Evolutionary conservation across 1,284 basidiomycete species (phyloP).

Genomic region (Ustilago nuda): DNA sequence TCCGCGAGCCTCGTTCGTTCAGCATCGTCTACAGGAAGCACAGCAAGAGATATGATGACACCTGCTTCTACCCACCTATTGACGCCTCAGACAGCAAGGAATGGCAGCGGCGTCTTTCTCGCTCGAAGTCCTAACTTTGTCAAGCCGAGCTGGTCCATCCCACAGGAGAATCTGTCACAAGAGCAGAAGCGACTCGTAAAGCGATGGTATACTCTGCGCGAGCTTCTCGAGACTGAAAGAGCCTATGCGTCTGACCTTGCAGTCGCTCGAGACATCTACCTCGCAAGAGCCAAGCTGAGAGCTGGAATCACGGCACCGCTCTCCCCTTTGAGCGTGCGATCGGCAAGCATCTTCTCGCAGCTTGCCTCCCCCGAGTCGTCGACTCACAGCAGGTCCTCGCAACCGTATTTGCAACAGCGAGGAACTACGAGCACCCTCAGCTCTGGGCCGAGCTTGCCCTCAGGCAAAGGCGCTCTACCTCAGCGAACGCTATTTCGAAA

Average conservation of each 20-base stretch:
- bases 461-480: constrained; percentile 5
- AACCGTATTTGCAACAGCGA: constrained; percentile 34
- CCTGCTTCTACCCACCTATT: constrained; percentile 15
- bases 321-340: constrained; percentile 35
- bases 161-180: constrained; percentile 38
- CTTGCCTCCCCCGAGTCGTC: constrained; percentile 37
- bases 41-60: constrained; percentile 28
- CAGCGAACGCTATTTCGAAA: constrained; percentile 40
- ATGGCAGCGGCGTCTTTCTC: constrained; percentile 15
- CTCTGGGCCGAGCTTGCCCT: constrained; percentile 5
- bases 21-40: constrained; percentile 30
- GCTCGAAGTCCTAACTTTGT: constrained; percentile 28
- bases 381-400: constrained; percentile 22
- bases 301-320: constrained; percentile 56
- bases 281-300: constrained; percentile 66
- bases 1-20: constrained; percentile 22
- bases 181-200: constrained; percentile 73
- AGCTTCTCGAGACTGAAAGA: constrained; percentile 78
- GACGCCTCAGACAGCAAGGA: constrained; percentile 20
- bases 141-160: constrained; percentile 30
- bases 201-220: constrained; percentile 83
- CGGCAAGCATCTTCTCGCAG: constrained; percentile 41
- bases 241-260: constrained; percentile 89
- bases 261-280: constrained; percentile 83
- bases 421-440: constrained; percentile 13